These are phyloP conservation scores for Platanthera zijinensis DNA, from an alignment of 106 monocot species.

Conservation along the genomic window DNA sequence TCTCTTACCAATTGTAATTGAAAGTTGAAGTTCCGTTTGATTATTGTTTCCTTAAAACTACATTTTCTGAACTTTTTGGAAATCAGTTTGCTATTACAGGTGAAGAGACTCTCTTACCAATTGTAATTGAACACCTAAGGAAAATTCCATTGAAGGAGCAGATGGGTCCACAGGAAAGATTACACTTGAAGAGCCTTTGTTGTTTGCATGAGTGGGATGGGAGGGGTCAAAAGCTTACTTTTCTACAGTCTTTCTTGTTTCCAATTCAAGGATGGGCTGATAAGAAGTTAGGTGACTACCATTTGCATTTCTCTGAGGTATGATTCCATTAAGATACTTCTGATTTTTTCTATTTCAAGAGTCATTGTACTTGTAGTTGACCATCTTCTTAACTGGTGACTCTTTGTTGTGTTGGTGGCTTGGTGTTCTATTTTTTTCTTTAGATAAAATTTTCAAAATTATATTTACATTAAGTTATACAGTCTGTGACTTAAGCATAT, in stretches of 20 bases:
- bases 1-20: constrained; percentile 48
- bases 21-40: not conserved
- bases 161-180: constrained; percentile 80
- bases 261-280: constrained; percentile 87
- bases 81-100: constrained; percentile 84
- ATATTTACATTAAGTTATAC: not conserved
- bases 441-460: not conserved
- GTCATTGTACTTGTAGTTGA: not conserved
- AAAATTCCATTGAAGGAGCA: constrained; percentile 90
- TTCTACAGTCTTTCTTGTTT: constrained; percentile 66
- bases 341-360: not conserved
- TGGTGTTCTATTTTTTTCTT: not conserved
- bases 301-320: constrained; percentile 85
- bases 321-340: not conserved
- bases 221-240: constrained; percentile 50
- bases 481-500: not conserved
- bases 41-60: not conserved
- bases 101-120: constrained; percentile 47
- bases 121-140: constrained; percentile 64
- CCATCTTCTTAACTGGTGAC: not conserved
- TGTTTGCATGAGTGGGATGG: constrained; percentile 63
- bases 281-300: constrained; percentile 81
- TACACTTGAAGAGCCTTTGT: constrained; percentile 75
- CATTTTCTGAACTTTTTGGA: constrained; percentile 2
- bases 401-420: not conserved